Conservation (phyloP, 2,329 filamentous ascomycete genomes). For the Apiospora koreana region DNA sequence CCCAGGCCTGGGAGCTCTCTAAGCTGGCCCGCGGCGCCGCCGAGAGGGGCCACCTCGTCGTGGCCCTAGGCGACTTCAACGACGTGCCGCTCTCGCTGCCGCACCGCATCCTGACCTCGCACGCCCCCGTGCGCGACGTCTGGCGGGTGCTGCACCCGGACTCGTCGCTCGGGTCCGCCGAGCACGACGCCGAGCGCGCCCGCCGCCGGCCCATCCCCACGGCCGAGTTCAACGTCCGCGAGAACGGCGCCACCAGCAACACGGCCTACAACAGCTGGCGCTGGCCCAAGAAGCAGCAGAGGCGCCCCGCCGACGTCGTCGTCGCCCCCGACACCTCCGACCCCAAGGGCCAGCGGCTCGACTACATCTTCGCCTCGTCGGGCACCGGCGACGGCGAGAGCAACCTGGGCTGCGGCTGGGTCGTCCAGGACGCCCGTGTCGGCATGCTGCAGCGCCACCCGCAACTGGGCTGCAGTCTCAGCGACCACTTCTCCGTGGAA, state of each 20-base stretch:
- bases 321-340: conserved; percentile 70
- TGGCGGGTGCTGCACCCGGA: conserved; percentile 86
- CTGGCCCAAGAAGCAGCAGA: conserved; percentile 71
- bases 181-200: conserved; percentile 66
- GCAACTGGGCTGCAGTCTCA: conserved; percentile 79
- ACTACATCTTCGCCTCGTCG: conserved; percentile 86
- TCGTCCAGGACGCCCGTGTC: conserved; percentile 69
- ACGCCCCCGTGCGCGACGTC: conserved; percentile 76
- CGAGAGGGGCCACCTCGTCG: conserved; percentile 77
- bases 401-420: conserved; percentile 54
- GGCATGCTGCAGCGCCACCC: conserved; percentile 83
- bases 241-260: conserved; percentile 88
- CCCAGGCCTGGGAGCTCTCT: conserved; percentile 93
- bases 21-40: conserved; percentile 83
- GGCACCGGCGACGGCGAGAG: conserved; percentile 38
- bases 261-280: conserved; percentile 89
- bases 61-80: conserved; percentile 93
- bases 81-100: conserved; percentile 87
- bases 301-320: conserved; percentile 32
- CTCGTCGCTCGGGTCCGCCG: conserved; percentile 74
- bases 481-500: conserved; percentile 92
- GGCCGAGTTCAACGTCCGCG: conserved; percentile 73
- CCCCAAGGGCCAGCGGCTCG: conserved; percentile 78
- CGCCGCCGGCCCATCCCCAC: conserved; percentile 70
- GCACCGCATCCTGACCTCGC: conserved; percentile 78